Evolutionary conservation across 805 yeast genomes (phyloP), one percentile per base, ranked within the genome.

Genomic region (Kockiozyma suomiensis): DNA sequence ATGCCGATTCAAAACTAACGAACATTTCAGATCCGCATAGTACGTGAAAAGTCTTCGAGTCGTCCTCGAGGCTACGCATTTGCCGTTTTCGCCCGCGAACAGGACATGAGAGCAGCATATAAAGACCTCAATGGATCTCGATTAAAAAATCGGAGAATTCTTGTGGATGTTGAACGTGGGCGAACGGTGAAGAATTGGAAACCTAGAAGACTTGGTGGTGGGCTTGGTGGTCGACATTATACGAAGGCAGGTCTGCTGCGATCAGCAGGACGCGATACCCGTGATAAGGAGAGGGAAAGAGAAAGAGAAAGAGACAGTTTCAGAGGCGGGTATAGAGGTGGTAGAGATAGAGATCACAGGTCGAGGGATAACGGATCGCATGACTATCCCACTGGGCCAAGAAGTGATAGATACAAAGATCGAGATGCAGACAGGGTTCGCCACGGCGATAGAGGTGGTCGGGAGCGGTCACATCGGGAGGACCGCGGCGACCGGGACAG

Each of bases 21-120:
- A 15, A 26, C 4, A 15, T n/a, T 32, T 2, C 35, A 71, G 56
- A 72, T 82, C 0, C 75, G 88, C 30, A 77, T 86, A 0, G 88
- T 87, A 0, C 75, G 83, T 59, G 84, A 85, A 57, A 77, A 80
- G 51, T 70, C 79, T 1, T 69, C 75, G 1, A 83, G 82, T 4
- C 81, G 81, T 61, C 82, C 92, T 3, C 78, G 84, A 61, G 97
- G 98, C 0, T 93, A 93, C 72, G 97, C 87, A 0, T 93, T 93
- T 70, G 76, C 91, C 1, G 85, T 86, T 2, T 93, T 83, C 72
- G 85, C 81, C 54, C 76, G 79, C 28, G 87, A 84, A 19, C 61
- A 73, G 1, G 88, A 85, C 59, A 86, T 90, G 23, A 79, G 81
- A 51, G 73, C 72, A 12, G 94, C 96, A 1, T 79, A 81, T 25